phyloP scores from a whole-genome alignment of 768 basidiomycete species.

The Lactarius vividus region DNA sequence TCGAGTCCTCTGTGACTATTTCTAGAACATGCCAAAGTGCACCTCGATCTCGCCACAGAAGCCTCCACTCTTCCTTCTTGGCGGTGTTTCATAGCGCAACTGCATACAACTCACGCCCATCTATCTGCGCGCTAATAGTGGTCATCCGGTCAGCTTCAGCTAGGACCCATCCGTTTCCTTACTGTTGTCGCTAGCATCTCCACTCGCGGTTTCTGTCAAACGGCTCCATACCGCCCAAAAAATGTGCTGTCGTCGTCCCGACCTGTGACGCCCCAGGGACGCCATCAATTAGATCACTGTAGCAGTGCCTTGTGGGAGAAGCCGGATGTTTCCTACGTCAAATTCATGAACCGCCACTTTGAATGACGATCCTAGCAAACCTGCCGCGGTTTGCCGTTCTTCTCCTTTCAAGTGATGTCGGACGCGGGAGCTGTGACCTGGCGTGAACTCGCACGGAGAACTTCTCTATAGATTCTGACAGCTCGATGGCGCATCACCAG shows the following conservation, averaged over 20 bases:
- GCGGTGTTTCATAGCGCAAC: slow-evolving; percentile 4
- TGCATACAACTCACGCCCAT: neutral
- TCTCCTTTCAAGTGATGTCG: slow-evolving; percentile 5
- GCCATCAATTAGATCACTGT: slow-evolving; percentile 1
- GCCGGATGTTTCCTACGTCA: neutral
- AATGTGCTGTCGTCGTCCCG: neutral
- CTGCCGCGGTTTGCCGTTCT: slow-evolving; percentile 6
- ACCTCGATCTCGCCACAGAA: slow-evolving; percentile 7
- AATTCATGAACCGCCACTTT: slow-evolving; percentile 14
- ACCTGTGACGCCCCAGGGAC: neutral
- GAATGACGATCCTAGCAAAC: slow-evolving; percentile 11
- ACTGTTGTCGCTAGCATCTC: neutral
- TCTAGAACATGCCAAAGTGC: slow-evolving; percentile 17
- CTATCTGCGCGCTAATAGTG: neutral
- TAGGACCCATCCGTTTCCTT: neutral
- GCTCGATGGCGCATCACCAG: slow-evolving; percentile 11
- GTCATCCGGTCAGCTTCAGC: too few relatives aligned
- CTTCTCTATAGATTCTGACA: slow-evolving; percentile 15
- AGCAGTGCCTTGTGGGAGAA: neutral
- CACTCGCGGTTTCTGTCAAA: neutral
- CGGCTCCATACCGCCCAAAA: neutral
- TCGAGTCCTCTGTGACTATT: slow-evolving; percentile 17
- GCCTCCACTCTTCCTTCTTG: slow-evolving; percentile 19
- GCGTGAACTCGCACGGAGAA: neutral
- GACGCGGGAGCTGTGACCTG: neutral